These are phyloP conservation scores for Omphalea diandra DNA, from an alignment of 441 rosid species.

Conservation along the genomic window DNA sequence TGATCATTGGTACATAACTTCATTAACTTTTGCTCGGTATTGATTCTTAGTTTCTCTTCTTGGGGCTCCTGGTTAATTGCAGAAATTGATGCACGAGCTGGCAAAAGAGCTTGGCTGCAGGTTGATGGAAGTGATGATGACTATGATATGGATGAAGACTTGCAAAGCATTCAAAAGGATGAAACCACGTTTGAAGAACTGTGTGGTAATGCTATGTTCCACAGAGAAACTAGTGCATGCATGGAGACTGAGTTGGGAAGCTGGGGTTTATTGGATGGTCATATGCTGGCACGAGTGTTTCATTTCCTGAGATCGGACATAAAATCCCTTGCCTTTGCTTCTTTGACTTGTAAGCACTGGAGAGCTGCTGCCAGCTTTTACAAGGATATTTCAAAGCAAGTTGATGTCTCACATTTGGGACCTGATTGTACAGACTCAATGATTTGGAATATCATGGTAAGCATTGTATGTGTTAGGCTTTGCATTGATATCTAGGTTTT, in stretches of 20 bases:
- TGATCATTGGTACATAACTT: not conserved
- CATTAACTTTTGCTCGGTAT: constrained; percentile 17
- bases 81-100: constrained; percentile 65
- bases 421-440: constrained; percentile 70
- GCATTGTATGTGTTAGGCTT: constrained; percentile 20
- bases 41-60: constrained; percentile 21
- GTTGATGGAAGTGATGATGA: constrained; percentile 70
- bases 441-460: constrained; percentile 69
- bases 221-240: constrained; percentile 41
- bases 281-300: constrained; percentile 73
- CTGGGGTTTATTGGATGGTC: constrained; percentile 92
- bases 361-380: constrained; percentile 77
- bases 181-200: constrained; percentile 76
- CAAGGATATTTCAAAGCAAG: constrained; percentile 70
- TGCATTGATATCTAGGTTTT: not conserved
- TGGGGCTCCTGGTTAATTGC: constrained; percentile 30
- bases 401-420: constrained; percentile 81
- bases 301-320: constrained; percentile 84
- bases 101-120: constrained; percentile 77
- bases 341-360: constrained; percentile 95
- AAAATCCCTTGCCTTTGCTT: constrained; percentile 73
- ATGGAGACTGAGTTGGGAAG: constrained; percentile 41
- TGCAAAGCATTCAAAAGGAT: constrained; percentile 46
- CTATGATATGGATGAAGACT: constrained; percentile 52
- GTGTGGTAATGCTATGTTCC: constrained; percentile 62